Evolutionary conservation across 2,329 filamentous ascomycete genomes (phyloP).

Genomic region (Clarireedia homoeocarpa): DNA sequence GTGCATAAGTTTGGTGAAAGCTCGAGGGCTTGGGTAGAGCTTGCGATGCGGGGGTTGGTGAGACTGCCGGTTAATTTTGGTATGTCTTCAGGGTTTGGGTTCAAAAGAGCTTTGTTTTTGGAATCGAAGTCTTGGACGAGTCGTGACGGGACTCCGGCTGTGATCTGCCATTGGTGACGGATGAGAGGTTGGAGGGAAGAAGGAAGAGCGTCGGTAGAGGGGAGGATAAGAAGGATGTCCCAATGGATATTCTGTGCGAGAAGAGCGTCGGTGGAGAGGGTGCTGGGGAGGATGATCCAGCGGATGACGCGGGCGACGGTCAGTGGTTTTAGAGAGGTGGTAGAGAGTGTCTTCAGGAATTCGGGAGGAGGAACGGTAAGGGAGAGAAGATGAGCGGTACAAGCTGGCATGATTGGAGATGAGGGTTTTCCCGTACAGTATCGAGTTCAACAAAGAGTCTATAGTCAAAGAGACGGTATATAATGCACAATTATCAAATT

Average conservation of each 20-base stretch:
- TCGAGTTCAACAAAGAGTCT: neutral
- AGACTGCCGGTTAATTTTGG: conserved; percentile 32
- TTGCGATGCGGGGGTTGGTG: conserved; percentile 28
- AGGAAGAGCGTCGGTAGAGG: conserved; percentile 26
- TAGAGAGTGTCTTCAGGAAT: conserved; percentile 35
- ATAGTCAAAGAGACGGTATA: no score
- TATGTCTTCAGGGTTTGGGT: conserved; percentile 29
- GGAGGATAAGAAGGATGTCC: conserved; percentile 41
- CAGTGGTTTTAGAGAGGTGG: conserved; percentile 32
- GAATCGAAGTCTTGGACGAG: conserved; percentile 32
- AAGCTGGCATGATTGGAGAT: conserved; percentile 38
- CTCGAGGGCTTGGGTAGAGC: conserved; percentile 42
- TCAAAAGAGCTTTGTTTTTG: conserved; percentile 32
- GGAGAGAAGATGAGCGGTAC: conserved; percentile 38
- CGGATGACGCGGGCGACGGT: conserved; percentile 36
- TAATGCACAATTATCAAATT: no score
- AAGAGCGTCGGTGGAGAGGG: conserved; percentile 34
- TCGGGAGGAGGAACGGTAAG: conserved; percentile 31
- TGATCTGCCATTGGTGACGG: conserved; percentile 30
- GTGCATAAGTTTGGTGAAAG: conserved; percentile 40
- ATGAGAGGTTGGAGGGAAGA: conserved; percentile 21
- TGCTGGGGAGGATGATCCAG: conserved; percentile 42
- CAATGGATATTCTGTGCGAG: conserved; percentile 33
- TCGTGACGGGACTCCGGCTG: conserved; percentile 37
- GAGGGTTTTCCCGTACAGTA: neutral